Conservation (phyloP, 176 grass and related monocot species). For the Avena insularis region DNA sequence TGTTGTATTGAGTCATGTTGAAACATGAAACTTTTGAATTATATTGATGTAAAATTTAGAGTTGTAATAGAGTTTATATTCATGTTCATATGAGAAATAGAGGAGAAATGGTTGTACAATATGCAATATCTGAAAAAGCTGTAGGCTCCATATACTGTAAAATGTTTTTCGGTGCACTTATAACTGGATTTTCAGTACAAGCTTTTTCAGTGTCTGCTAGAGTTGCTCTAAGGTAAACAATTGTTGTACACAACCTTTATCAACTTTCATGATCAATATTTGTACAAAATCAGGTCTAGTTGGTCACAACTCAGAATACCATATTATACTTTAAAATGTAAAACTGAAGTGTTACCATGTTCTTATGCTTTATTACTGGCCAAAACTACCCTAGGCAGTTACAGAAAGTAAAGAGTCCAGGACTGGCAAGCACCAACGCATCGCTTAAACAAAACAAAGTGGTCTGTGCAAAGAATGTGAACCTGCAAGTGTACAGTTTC, state of each 20-base stretch:
- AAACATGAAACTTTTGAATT: too few species aligned
- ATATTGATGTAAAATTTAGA: too few species aligned
- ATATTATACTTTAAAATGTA: constrained; percentile 15
- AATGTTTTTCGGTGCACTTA: too few species aligned
- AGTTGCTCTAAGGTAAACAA: not conserved
- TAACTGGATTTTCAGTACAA: too few species aligned
- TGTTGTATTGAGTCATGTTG: too few species aligned
- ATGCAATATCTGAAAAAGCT: too few species aligned
- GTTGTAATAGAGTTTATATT: too few species aligned
- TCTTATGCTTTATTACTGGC: not conserved
- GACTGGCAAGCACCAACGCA: constrained; percentile 15
- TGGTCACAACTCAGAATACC: not conserved
- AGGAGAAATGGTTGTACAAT: too few species aligned
- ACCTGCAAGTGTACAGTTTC: constrained; percentile 96
- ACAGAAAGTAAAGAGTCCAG: not conserved
- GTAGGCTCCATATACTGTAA: too few species aligned
- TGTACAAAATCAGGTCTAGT: not conserved
- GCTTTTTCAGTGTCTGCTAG: too few species aligned
- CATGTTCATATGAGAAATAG: too few species aligned
- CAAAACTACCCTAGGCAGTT: not conserved
- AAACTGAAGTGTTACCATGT: not conserved
- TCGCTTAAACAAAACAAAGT: constrained; percentile 6
- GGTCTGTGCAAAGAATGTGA: constrained; percentile 33
- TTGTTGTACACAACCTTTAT: not conserved
- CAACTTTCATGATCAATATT: constrained; percentile 27